A percentile compares a stretch with the other conserved stretches of the same genome.
These are phyloP conservation scores for Eragrostis tef DNA, from an alignment of 202 grass and related monocot species.

Conservation along the genomic window DNA sequence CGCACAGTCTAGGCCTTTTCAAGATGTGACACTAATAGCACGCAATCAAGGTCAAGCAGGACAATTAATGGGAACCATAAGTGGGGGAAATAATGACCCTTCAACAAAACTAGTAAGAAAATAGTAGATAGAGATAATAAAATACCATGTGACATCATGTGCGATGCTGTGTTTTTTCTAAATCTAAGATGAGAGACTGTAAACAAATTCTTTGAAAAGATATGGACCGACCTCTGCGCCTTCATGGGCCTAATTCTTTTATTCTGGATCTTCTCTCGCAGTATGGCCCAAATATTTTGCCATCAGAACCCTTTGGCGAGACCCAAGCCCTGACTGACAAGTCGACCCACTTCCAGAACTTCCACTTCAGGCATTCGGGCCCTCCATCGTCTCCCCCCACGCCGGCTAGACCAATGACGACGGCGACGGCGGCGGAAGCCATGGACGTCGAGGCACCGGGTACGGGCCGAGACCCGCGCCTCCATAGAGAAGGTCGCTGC, in stretches of 20 bases:
- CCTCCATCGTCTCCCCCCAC: constrained; percentile 40
- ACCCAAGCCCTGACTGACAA: background rate
- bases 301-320: background rate
- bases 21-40: too few species aligned
- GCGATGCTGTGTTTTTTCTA: too few species aligned
- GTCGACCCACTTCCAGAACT: background rate
- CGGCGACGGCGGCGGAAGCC: constrained; percentile 36
- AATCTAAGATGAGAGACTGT: too few species aligned
- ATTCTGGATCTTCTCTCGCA: background rate
- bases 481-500: constrained; percentile 78
- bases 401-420: constrained; percentile 32
- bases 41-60: too few species aligned
- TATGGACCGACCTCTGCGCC: background rate
- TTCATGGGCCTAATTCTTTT: background rate
- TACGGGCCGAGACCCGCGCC: constrained; percentile 65
- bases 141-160: too few species aligned
- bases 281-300: background rate
- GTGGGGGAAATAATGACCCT: too few species aligned
- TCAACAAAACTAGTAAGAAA: too few species aligned
- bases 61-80: too few species aligned
- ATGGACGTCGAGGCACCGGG: constrained; percentile 66
- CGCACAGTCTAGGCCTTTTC: too few species aligned
- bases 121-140: too few species aligned
- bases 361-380: background rate
- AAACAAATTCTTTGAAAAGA: too few species aligned